A percentile compares a stretch with the other conserved stretches of the same genome.
These are phyloP conservation scores for Nicotiana paniculata DNA, from an alignment of 257 asterid species.

Conservation along the genomic window DNA sequence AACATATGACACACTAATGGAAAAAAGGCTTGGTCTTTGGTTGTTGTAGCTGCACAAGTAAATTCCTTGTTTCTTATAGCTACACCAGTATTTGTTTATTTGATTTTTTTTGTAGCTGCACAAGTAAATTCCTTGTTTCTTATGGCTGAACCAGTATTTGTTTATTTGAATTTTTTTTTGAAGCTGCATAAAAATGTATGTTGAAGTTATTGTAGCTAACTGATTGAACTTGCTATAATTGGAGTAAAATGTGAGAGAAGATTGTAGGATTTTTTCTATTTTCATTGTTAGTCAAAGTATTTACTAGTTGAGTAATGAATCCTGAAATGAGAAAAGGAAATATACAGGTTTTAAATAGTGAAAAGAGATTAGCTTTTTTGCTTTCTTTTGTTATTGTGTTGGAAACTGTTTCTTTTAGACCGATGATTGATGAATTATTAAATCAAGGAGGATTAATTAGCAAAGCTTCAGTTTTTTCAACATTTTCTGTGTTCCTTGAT, in stretches of 20 bases:
- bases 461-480: neutral
- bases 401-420: neutral
- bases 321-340: neutral
- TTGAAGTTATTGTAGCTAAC: neutral
- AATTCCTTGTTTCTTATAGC: neutral
- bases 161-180: neutral
- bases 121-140: neutral
- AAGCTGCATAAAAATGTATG: neutral
- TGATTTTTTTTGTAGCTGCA: neutral
- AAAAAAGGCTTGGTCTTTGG: neutral
- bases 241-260: neutral
- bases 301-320: neutral
- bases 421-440: neutral
- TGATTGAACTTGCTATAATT: neutral
- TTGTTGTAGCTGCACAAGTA: neutral
- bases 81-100: neutral
- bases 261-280: neutral
- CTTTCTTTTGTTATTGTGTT: neutral
- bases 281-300: neutral
- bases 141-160: neutral
- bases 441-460: neutral
- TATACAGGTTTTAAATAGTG: neutral
- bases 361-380: neutral
- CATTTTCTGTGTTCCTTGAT: neutral
- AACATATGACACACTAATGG: neutral